Evolutionary conservation across 345 rosid species (phyloP).

Genomic region (Euphorbia lathyris): DNA sequence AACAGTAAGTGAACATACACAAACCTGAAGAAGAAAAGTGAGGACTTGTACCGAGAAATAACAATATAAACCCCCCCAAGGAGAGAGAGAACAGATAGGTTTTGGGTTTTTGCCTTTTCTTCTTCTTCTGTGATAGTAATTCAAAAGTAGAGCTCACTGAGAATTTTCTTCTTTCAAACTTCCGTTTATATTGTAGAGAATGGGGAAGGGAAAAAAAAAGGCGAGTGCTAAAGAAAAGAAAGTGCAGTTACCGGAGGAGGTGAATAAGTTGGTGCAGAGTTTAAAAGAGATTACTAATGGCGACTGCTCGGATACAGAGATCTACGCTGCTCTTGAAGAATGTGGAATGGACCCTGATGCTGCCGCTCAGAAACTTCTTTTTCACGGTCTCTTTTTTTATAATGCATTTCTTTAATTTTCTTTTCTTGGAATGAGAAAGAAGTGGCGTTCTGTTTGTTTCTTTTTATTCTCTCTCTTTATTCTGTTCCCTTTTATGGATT

Average conservation of each 20-base stretch:
- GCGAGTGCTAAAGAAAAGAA: not conserved
- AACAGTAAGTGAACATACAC: not conserved
- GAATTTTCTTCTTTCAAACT: no score
- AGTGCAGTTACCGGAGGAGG: slow-evolving; percentile 25
- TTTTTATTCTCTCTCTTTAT: no score
- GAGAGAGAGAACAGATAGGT: not conserved
- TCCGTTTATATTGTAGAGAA: no score
- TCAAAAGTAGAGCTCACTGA: no score
- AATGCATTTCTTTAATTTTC: not conserved
- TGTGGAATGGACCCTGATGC: slow-evolving; percentile 53
- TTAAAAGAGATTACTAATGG: slow-evolving; percentile 39
- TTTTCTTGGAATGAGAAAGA: not conserved
- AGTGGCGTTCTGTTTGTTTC: not conserved
- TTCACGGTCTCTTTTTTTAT: slow-evolving; percentile 40
- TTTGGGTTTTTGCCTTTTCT: not conserved
- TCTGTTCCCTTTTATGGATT: no score
- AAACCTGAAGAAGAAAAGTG: not conserved
- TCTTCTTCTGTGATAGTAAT: no score
- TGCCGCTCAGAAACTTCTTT: slow-evolving; percentile 48
- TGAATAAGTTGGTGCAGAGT: slow-evolving; percentile 35
- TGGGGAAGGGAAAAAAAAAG: not conserved
- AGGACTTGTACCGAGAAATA: no score
- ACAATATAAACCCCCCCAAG: not conserved
- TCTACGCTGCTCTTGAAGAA: slow-evolving; percentile 42
- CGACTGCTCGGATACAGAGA: slow-evolving; percentile 41